Evolutionary conservation across 2,329 filamentous ascomycete genomes (phyloP).

Genomic region (Pseudodiploospora longispora): DNA sequence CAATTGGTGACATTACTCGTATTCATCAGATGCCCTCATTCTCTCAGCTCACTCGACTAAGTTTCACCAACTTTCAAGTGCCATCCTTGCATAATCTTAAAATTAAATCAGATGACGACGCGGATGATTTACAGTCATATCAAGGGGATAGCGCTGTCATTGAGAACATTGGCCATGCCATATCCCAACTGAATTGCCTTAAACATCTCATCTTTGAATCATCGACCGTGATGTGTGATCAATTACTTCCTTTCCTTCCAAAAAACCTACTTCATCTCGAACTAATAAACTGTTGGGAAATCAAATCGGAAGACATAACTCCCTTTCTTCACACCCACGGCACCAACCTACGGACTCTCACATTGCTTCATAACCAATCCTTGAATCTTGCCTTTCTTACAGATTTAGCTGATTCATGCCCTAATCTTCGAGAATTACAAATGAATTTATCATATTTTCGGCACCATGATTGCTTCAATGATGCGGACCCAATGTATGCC

Average conservation of each 20-base stretch:
- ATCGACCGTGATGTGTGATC: slow-evolving; percentile 61
- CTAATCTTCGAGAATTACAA: slow-evolving; percentile 58
- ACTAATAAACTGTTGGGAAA: slow-evolving; percentile 69
- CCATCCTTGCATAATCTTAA: slow-evolving; percentile 36
- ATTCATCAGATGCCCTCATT: slow-evolving; percentile 53
- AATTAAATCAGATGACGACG: slow-evolving; percentile 22
- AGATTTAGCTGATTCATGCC: slow-evolving; percentile 58
- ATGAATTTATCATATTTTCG: slow-evolving; percentile 77
- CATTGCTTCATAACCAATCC: slow-evolving; percentile 70
- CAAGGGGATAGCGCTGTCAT: slow-evolving; percentile 36
- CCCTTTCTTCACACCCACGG: slow-evolving; percentile 62
- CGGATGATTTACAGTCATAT: slow-evolving; percentile 22
- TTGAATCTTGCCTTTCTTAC: slow-evolving; percentile 69
- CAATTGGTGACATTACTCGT: slow-evolving; percentile 39
- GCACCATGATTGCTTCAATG: slow-evolving; percentile 56
- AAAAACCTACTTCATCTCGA: slow-evolving; percentile 57
- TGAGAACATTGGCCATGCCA: slow-evolving; percentile 24
- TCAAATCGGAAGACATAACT: slow-evolving; percentile 59
- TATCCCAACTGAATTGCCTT: slow-evolving; percentile 49
- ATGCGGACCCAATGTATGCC: slow-evolving; percentile 69
- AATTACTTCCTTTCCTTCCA: slow-evolving; percentile 62
- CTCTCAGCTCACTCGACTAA: slow-evolving; percentile 43
- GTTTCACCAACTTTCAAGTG: slow-evolving; percentile 56
- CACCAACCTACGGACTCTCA: slow-evolving; percentile 55
- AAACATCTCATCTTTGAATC: slow-evolving; percentile 65